Percentiles rank a stretch among this genome's conserved stretches.
Evolutionary conservation across 768 basidiomycete genomes (phyloP).

Genomic region (Gymnopilus dilepis): DNA sequence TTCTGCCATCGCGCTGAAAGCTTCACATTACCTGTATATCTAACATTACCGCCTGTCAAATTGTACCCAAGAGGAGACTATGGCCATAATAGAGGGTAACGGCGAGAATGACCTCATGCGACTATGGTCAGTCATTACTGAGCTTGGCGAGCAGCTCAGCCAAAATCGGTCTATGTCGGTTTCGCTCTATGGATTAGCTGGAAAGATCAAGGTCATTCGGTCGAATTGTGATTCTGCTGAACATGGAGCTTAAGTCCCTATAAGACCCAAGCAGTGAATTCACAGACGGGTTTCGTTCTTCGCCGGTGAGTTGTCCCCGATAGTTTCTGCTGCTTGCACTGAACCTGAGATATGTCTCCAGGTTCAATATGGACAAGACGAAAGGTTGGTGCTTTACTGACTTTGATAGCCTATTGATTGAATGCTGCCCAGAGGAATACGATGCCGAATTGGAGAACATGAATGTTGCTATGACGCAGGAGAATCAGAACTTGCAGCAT

Average conservation of each 20-base stretch:
- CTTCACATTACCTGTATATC: background rate
- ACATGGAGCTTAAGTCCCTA: constrained; percentile 4
- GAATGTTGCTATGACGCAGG: constrained; percentile 76
- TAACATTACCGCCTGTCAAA: background rate
- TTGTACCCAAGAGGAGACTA: constrained; percentile 1
- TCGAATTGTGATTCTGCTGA: background rate
- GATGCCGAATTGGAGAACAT: constrained; percentile 89
- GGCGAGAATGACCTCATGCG: constrained; percentile 65
- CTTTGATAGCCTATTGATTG: background rate
- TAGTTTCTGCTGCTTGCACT: constrained; percentile 5
- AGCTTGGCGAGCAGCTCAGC: constrained; percentile 83
- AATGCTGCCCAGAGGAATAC: constrained; percentile 72
- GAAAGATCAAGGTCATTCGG: constrained; percentile 76
- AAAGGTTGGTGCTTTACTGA: constrained; percentile 58
- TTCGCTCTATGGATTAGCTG: constrained; percentile 72
- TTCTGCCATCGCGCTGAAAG: background rate
- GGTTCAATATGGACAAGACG: constrained; percentile 89
- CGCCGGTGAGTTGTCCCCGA: constrained; percentile 57
- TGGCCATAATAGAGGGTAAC: constrained; percentile 43
- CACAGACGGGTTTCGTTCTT: constrained; percentile 91
- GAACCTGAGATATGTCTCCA: constrained; percentile 34
- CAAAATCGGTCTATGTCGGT: constrained; percentile 78
- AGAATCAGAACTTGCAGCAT: constrained; percentile 85
- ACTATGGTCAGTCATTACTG: constrained; percentile 71
- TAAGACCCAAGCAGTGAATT: constrained; percentile 86